Percentiles rank a stretch among this genome's conserved stretches.
These are phyloP conservation scores for Colletotrichum gloeosporioides DNA, from an alignment of 2,329 filamentous ascomycete species.

Conservation along the genomic window DNA sequence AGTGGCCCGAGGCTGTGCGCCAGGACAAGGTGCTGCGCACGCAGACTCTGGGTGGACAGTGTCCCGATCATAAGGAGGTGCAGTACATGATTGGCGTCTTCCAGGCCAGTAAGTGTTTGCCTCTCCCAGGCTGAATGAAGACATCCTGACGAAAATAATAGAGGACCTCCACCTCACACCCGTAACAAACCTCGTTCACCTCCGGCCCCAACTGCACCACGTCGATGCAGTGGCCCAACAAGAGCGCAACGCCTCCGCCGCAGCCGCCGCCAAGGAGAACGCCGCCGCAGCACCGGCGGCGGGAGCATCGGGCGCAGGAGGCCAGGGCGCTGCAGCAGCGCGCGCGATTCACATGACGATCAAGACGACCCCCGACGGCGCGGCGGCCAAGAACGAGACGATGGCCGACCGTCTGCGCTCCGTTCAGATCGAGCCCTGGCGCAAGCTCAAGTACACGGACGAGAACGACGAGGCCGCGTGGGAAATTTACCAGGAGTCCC, in stretches of 20 bases:
- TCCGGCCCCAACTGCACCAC: conserved; percentile 92
- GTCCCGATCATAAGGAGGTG: conserved; percentile 70
- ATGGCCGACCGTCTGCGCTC: conserved; percentile 77
- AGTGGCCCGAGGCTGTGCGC: conserved; percentile 72
- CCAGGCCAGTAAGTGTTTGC: conserved; percentile 68
- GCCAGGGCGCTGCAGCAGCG: conserved; percentile 61
- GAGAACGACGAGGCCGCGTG: conserved; percentile 80
- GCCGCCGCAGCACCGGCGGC: conserved; percentile 41
- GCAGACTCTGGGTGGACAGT: conserved; percentile 86
- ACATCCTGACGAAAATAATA: conserved; percentile 35
- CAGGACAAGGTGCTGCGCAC: conserved; percentile 76
- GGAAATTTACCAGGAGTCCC: conserved; percentile 74
- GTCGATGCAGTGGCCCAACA: conserved; percentile 84
- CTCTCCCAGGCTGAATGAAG: background rate
- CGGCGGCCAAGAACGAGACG: conserved; percentile 69
- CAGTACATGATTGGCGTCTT: conserved; percentile 96
- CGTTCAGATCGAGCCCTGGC: conserved; percentile 86
- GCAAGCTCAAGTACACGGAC: conserved; percentile 78
- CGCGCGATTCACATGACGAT: conserved; percentile 87
- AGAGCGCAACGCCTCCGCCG: conserved; percentile 55
- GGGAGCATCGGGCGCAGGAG: conserved; percentile 35
- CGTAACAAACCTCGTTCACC: conserved; percentile 81
- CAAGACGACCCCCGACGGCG: conserved; percentile 75
- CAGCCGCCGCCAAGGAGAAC: conserved; percentile 39
- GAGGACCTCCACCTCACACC: conserved; percentile 88